phyloP scores from a whole-genome alignment of 768 basidiomycete genomes.

The Exidia glandulosa region DNA sequence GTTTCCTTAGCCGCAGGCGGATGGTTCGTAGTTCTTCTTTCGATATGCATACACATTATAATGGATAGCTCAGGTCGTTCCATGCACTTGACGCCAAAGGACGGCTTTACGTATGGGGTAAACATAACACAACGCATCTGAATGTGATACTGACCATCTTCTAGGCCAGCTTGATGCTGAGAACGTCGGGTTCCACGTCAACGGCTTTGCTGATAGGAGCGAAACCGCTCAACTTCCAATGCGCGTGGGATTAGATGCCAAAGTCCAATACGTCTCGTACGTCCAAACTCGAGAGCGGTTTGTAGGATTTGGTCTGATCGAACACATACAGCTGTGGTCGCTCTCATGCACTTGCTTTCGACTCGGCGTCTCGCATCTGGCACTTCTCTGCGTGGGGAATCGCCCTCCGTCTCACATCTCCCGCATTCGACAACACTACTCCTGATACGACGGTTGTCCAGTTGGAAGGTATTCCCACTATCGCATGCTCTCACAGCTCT shows the following conservation, averaged over 20 bases:
- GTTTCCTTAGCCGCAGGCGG: slow-evolving; percentile 72
- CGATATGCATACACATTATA: not conserved
- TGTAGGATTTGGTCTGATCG: not conserved
- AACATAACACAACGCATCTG: slow-evolving; percentile 7
- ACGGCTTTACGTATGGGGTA: slow-evolving; percentile 73
- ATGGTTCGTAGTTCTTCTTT: slow-evolving; percentile 40
- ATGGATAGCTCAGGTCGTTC: slow-evolving; percentile 51
- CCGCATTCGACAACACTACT: slow-evolving; percentile 29
- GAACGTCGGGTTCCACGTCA: slow-evolving; percentile 26
- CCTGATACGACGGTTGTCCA: slow-evolving; percentile 33
- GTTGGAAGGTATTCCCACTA: slow-evolving; percentile 39
- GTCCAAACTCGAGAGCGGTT: not conserved
- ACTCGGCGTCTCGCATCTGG: slow-evolving; percentile 52
- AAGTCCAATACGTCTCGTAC: slow-evolving; percentile 1
- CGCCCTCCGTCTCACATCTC: slow-evolving; percentile 47
- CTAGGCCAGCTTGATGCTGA: slow-evolving; percentile 53
- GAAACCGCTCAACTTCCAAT: slow-evolving; percentile 43
- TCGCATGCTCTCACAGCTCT: not conserved
- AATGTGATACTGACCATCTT: not conserved
- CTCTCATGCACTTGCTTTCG: slow-evolving; percentile 56
- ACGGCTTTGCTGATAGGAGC: slow-evolving; percentile 46
- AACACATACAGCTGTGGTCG: slow-evolving; percentile 55
- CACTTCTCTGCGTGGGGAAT: slow-evolving; percentile 70
- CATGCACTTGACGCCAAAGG: slow-evolving; percentile 75
- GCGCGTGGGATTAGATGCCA: slow-evolving; percentile 38